These are phyloP conservation scores for Chondrus crispus DNA, from an alignment of 23 red algal genomes.

Conservation along the genomic window DNA sequence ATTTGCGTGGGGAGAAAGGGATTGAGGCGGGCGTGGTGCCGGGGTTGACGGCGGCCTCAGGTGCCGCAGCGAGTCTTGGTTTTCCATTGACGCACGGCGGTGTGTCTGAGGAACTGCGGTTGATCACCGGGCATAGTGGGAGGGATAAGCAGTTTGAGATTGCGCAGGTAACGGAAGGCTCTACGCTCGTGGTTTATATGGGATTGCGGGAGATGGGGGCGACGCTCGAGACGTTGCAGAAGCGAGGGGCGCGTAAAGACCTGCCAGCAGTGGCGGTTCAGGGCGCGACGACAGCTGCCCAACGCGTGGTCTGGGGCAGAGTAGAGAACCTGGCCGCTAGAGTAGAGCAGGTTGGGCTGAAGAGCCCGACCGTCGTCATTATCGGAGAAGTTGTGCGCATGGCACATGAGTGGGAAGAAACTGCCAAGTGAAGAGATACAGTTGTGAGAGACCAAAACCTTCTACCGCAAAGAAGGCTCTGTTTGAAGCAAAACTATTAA, in stretches of 20 bases:
- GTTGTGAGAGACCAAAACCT: too few relatives aligned
- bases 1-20: constrained; percentile 29
- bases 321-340: background rate
- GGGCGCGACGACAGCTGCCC: constrained; percentile 13
- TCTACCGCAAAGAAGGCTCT: too few relatives aligned
- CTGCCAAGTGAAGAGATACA: too few relatives aligned
- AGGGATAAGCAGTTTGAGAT: background rate
- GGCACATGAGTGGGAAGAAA: constrained; percentile 27
- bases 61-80: constrained; percentile 55
- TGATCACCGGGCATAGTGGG: constrained; percentile 54
- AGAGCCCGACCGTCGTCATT: constrained; percentile 62
- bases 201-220: constrained; percentile 19
- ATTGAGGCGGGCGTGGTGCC: constrained; percentile 30
- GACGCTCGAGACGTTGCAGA: background rate
- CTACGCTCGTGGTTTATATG: constrained; percentile 84
- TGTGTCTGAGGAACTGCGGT: constrained; percentile 37
- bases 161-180: background rate
- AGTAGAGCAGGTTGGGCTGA: background rate
- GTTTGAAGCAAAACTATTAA: background rate
- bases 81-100: constrained; percentile 53
- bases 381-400: constrained; percentile 70
- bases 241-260: constrained; percentile 7
- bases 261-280: constrained; percentile 56
- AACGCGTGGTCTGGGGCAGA: constrained; percentile 41
- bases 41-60: constrained; percentile 69